Conservation (phyloP, 2,329 filamentous ascomycete species). For the Cordyceps sp. region DNA sequence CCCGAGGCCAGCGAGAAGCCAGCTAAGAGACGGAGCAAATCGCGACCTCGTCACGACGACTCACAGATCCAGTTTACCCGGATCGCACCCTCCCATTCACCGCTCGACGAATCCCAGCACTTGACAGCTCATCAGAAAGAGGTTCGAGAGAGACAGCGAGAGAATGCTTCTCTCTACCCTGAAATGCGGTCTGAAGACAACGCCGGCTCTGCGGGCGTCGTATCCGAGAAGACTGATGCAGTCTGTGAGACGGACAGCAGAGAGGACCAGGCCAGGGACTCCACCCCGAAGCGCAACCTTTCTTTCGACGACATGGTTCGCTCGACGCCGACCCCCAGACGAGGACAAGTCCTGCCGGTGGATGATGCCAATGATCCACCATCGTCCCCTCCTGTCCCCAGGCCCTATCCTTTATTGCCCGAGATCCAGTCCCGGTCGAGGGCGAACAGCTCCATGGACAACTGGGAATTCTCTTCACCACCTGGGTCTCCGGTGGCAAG, state of each 20-base stretch:
- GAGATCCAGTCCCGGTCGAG: conserved; percentile 34
- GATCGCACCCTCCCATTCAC: conserved; percentile 42
- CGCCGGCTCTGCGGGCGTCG: conserved; percentile 8
- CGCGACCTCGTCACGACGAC: conserved; percentile 56
- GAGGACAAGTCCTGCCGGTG: conserved; percentile 32
- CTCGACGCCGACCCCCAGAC: conserved; percentile 43
- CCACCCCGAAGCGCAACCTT: conserved; percentile 26
- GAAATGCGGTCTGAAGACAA: conserved; percentile 40
- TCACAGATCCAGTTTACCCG: conserved; percentile 66
- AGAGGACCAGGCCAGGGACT: conserved; percentile 15
- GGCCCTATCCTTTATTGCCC: conserved; percentile 32
- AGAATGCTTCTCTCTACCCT: conserved; percentile 50
- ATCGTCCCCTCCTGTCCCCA: conserved; percentile 40
- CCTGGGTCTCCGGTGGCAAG: conserved; percentile 29
- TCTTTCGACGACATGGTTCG: conserved; percentile 35
- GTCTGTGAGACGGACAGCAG: conserved; percentile 3
- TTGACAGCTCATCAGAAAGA: conserved; percentile 70
- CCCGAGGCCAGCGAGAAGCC: conserved; percentile 10
- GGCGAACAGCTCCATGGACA: conserved; percentile 13
- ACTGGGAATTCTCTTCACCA: conserved; percentile 42
- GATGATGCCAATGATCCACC: conserved; percentile 35
- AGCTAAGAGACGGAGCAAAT: conserved; percentile 18
- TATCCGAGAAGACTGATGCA: conserved; percentile 5
- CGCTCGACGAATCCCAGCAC: conserved; percentile 47
- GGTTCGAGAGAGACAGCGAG: conserved; percentile 54